Base-by-base conservation (phyloP, 2,329 filamentous ascomycete species). In the Colletotrichum lentis region DNA sequence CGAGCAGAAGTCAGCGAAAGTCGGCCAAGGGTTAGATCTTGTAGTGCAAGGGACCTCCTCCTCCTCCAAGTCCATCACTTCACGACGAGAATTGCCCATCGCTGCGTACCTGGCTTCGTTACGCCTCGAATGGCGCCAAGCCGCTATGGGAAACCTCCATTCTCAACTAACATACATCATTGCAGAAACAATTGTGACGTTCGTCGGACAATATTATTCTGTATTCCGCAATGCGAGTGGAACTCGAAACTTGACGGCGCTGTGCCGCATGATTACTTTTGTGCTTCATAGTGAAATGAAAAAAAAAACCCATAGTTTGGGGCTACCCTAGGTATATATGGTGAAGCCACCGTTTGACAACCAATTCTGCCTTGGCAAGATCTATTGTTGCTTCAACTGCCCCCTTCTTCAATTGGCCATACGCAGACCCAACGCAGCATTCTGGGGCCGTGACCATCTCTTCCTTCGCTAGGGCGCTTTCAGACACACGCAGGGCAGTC, bases 281-380 rank as follows among this genome's bases (percentile, higher is more conserved):
- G 11, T 18, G 41, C 37, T n/a, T 16, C 11, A 11, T 31, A 20
- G 16, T n/a, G 24, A 22, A 27, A 44, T 64, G 47, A 64, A 8
- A 31, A 8, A 60, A 61, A 27, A 43, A 65, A 49, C n/a, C n/a
- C n/a, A n/a, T 65, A 43, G 20, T 55, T 61, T 61, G 55, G 56
- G 63, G 47, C 61, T 65, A 61, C 41, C 49, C 49, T 55, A 65
- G 56, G 63, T 65, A 65, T 65, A 49, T 61, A 43, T 65, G 56
- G 49, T 54, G 49, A 61, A 61, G 63, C 56, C 63, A 49, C 52
- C 58, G 43, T 39, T 52, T 44, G 22, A 35, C 43, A 22, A 35
- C 52, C 64, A 46, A 20, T 24, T 67, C 35, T 52, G 27, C 39
- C 27, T 37, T 62, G 43, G 52, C 43, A 52, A 67, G 7, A 49